Percentiles rank a stretch among this genome's conserved stretches.
phyloP scores from a whole-genome alignment of 2,329 filamentous ascomycete genomes.

The Fusarium sp. region DNA sequence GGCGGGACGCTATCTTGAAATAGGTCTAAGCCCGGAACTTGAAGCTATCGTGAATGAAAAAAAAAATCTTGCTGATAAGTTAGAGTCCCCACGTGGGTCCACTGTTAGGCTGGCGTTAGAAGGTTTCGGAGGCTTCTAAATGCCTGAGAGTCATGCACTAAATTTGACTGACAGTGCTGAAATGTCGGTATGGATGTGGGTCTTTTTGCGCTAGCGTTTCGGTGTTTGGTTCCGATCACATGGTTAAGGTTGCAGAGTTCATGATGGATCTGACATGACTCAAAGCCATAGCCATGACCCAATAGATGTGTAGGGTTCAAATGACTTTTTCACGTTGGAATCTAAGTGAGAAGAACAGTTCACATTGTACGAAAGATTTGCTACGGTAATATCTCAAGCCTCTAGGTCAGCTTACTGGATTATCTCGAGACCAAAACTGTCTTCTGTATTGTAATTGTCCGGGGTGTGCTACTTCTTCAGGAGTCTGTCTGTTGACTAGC shows the following conservation, averaged over 20 bases:
- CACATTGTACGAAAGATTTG: rapidly evolving
- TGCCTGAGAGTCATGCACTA: background rate
- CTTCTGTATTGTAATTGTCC: rapidly evolving
- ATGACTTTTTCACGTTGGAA: rapidly evolving
- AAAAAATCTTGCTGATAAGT: conserved; percentile 15
- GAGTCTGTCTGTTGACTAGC: rapidly evolving
- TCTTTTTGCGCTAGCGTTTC: background rate
- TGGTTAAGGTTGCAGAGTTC: background rate
- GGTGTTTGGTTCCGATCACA: background rate
- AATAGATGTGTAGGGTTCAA: rapidly evolving
- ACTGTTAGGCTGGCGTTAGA: conserved; percentile 21
- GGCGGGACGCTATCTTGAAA: conserved; percentile 21
- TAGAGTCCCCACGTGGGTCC: conserved; percentile 34
- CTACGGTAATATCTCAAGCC: rapidly evolving
- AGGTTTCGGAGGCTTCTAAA: background rate
- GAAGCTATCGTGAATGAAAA: conserved; percentile 39
- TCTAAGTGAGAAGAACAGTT: background rate
- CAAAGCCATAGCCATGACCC: rapidly evolving
- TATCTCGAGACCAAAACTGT: background rate
- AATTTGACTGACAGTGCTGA: background rate
- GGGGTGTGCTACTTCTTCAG: rapidly evolving
- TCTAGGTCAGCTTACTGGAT: background rate
- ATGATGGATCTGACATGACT: background rate
- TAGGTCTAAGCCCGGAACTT: conserved; percentile 29
- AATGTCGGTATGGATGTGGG: background rate